Conservation (phyloP, 331 rosid genomes). For the Arachis monticola region DNA sequence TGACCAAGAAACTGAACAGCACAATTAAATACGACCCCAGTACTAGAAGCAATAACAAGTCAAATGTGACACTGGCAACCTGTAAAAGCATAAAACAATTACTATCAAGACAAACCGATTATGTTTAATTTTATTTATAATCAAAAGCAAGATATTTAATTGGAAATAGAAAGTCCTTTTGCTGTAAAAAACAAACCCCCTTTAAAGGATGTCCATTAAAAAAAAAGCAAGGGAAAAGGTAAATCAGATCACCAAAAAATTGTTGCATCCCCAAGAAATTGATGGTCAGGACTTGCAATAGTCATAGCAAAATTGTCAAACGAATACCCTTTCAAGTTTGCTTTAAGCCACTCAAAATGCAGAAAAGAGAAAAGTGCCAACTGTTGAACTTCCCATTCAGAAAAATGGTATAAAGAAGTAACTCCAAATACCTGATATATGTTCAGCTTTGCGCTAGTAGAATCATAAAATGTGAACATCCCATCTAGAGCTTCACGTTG, state of each 20-base stretch:
- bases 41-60: slow-evolving; percentile 90
- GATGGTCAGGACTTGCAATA: slow-evolving; percentile 4
- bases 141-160: slow-evolving; percentile 10
- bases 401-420: slow-evolving; percentile 14
- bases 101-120: slow-evolving; percentile 17
- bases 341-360: background rate
- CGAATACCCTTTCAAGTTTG: slow-evolving; percentile 18
- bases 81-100: slow-evolving; percentile 48
- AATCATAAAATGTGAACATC: slow-evolving; percentile 88
- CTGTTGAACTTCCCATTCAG: background rate
- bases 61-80: slow-evolving; percentile 98
- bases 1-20: slow-evolving; percentile 94
- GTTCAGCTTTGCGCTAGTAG: slow-evolving; percentile 64
- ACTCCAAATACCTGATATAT: slow-evolving; percentile 79
- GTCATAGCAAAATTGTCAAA: background rate
- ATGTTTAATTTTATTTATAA: background rate
- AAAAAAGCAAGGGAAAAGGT: background rate
- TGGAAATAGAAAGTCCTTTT: slow-evolving; percentile 8
- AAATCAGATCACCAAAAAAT: slow-evolving; percentile 26
- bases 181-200: background rate
- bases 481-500: slow-evolving; percentile 92
- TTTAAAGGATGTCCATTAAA: slow-evolving; percentile 7
- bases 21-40: slow-evolving; percentile 92
- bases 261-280: background rate
- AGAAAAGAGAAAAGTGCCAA: slow-evolving; percentile 1